Evolutionary conservation across 495 filamentous ascomycete genomes (phyloP).

Genomic region (Viridothelium virens): DNA sequence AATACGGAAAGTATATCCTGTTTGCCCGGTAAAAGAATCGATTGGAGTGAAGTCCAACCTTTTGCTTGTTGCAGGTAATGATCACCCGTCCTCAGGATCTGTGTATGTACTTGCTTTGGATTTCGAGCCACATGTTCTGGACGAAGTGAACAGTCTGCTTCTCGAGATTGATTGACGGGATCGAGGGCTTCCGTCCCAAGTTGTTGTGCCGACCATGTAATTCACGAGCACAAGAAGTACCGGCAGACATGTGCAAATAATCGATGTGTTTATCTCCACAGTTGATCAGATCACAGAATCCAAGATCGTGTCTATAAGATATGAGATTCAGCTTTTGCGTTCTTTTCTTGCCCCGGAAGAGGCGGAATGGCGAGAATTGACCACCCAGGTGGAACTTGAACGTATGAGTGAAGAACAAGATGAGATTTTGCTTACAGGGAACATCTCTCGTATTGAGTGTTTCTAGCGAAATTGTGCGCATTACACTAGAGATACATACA

Average conservation of each 20-base stretch:
- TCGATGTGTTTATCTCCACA: conserved; percentile 17
- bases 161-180: background rate
- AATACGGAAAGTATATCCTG: background rate
- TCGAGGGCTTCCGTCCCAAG: background rate
- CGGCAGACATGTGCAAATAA: conserved; percentile 14
- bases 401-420: background rate
- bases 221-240: background rate
- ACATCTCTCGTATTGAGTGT: conserved; percentile 10
- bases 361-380: background rate
- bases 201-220: background rate
- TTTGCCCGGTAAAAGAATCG: background rate
- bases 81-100: background rate
- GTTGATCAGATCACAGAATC: conserved; percentile 15
- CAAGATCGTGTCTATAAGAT: conserved; percentile 12
- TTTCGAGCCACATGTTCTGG: background rate
- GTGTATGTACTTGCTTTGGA: background rate
- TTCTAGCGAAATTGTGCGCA: background rate
- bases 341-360: background rate
- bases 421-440: conserved; percentile 13
- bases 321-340: conserved; percentile 7
- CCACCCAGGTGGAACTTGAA: background rate
- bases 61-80: background rate
- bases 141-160: background rate
- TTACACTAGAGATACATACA: background rate
- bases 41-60: background rate